phyloP scores from a whole-genome alignment of 768 basidiomycete species.

The Amanita muscaria region DNA sequence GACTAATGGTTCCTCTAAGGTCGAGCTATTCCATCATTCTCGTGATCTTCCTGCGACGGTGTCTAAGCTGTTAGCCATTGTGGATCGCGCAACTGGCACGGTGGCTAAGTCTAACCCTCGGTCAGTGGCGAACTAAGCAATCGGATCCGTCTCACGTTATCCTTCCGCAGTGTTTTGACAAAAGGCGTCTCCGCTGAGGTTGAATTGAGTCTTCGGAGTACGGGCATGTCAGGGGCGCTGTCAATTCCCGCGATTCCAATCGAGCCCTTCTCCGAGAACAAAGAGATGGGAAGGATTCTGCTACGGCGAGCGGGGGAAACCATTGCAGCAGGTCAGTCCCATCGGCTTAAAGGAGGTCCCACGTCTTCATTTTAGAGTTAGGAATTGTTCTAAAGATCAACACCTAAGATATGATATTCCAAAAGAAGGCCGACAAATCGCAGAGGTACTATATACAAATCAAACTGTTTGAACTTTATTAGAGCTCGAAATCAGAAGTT shows the following conservation, averaged over 20 bases:
- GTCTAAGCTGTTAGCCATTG: slow-evolving; percentile 63
- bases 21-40: slow-evolving; percentile 94
- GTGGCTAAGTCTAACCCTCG: slow-evolving; percentile 75
- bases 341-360: too few relatives aligned
- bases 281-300: slow-evolving; percentile 92
- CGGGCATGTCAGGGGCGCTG: slow-evolving; percentile 38
- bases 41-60: slow-evolving; percentile 87
- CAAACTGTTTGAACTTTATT: too few relatives aligned
- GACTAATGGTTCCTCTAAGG: slow-evolving; percentile 29
- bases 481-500: too few relatives aligned
- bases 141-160: background rate
- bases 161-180: slow-evolving; percentile 58
- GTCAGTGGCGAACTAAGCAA: slow-evolving; percentile 30
- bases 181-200: slow-evolving; percentile 83
- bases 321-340: slow-evolving; percentile 69
- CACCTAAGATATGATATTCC: background rate
- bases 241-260: slow-evolving; percentile 62
- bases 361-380: background rate
- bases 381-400: slow-evolving; percentile 1
- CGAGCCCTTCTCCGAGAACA: slow-evolving; percentile 80
- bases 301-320: slow-evolving; percentile 89
- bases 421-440: background rate
- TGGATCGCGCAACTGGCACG: slow-evolving; percentile 72
- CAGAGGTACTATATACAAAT: background rate
- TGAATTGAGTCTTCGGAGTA: slow-evolving; percentile 63